Evolutionary conservation across 2,329 filamentous ascomycete genomes (phyloP), one percentile per base, ranked within the genome.

Genomic region (Aspergillus viridinutans): DNA sequence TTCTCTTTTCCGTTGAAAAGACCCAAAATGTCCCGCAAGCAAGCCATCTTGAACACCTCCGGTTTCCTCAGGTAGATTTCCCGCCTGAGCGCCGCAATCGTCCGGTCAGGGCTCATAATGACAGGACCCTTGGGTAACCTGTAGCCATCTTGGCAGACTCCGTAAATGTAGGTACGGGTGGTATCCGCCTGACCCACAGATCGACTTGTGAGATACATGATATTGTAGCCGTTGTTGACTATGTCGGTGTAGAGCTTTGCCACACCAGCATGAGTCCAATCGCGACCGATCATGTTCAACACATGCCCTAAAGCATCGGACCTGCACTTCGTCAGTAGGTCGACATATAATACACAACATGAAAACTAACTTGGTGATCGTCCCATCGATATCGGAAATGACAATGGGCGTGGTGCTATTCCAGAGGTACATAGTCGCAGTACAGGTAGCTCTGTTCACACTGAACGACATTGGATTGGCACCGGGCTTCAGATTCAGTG

Each of bases 21-120:
- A 57, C 88, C 90, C 70, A 92, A 87, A 65, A 99, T 97, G 72
- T 99, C 94, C 43, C 94, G 87, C 21, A 99, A 78, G 61, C 94
- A 99, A 2, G 94, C 92, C 95, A 99, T 99, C 76, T 99, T 99
- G 84, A 99, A 99, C 7, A 99, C 91, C 70, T 99, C 92, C 0
- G 94, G 95, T 73, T 99, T 97, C 53, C 94, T 86, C 26, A 99
- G 81, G 71, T 99, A 99, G 5, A 99, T 85, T 72, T 99, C 94
- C 50, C 94, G 86, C 56, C 94, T 84, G 29, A 99, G 76, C 0
- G 94, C 95, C 7, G 95, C 92, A 77, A 97, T 95, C 1, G 92
- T 97, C 54, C 94, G 84, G 74, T 99, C 94, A 0, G 94, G 95
- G 38, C 90, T 96, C 74, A 97, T 86, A 61, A 99, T 97, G 0